Percentiles rank a stretch among this genome's conserved stretches.
Conservation (phyloP, 2,329 filamentous ascomycete species). For the Chrysosporium keratinophilum region DNA sequence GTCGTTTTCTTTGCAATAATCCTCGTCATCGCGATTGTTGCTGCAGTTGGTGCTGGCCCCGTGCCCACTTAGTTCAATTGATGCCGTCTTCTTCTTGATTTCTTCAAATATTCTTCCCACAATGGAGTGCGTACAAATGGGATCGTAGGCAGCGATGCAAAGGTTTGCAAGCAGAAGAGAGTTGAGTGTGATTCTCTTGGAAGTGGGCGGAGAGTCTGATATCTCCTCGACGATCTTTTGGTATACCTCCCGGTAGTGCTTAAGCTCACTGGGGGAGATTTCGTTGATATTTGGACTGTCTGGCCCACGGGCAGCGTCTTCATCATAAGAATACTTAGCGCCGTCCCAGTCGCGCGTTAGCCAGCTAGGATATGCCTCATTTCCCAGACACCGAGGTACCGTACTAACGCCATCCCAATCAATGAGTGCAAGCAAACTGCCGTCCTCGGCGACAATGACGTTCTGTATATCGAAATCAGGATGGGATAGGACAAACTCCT, state of each 20-base stretch:
- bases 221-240: not conserved
- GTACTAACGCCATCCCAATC: constrained; percentile 14
- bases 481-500: constrained; percentile 11
- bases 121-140: constrained; percentile 7
- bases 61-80: not conserved
- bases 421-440: constrained; percentile 11
- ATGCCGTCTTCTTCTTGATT: constrained; percentile 5
- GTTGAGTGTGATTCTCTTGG: constrained; percentile 1
- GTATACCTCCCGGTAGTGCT: constrained; percentile 7
- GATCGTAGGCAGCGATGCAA: constrained; percentile 10
- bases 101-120: constrained; percentile 11
- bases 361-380: constrained; percentile 16
- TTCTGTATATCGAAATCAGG: constrained; percentile 14
- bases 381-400: constrained; percentile 13
- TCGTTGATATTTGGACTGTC: constrained; percentile 6
- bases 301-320: constrained; percentile 31
- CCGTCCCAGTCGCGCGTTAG: constrained; percentile 15
- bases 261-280: constrained; percentile 7
- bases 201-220: not conserved
- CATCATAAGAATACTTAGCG: constrained; percentile 10
- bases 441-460: constrained; percentile 13
- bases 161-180: constrained; percentile 10
- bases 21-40: not conserved
- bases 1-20: not conserved
- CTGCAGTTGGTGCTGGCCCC: not conserved